phyloP scores from a whole-genome alignment of 2,329 filamentous ascomycete genomes.

The Aureobasidium zeae region DNA sequence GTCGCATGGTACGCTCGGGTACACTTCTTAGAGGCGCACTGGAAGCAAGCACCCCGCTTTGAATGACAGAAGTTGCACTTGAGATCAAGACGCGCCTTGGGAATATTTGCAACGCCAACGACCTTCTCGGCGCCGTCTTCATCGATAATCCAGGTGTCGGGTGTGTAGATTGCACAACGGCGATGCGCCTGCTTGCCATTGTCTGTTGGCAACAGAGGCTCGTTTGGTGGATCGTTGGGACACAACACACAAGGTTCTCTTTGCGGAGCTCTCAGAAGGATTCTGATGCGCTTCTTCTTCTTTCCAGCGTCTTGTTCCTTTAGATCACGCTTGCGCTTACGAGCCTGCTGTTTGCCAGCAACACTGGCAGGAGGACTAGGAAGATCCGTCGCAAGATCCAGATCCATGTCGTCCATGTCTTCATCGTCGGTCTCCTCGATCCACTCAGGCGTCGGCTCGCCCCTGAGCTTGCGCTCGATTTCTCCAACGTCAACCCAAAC shows the following conservation, averaged over 20 bases:
- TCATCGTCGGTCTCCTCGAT: conserved; percentile 71
- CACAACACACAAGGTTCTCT: conserved; percentile 84
- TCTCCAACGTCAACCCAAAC: conserved; percentile 97
- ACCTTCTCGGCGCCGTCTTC: conserved; percentile 62
- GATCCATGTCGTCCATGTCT: conserved; percentile 46
- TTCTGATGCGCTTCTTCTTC: conserved; percentile 66
- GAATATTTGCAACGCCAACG: conserved; percentile 69
- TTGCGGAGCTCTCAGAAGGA: conserved; percentile 60
- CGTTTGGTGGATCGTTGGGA: conserved; percentile 75
- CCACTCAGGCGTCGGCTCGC: conserved; percentile 70
- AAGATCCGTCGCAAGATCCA: conserved; percentile 51
- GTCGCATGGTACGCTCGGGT: conserved; percentile 89
- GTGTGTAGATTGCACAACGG: conserved; percentile 80
- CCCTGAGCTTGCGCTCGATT: conserved; percentile 86
- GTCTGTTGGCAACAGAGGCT: conserved; percentile 77
- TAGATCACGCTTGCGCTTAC: conserved; percentile 59
- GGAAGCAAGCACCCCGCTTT: conserved; percentile 91
- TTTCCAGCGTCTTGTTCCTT: conserved; percentile 43
- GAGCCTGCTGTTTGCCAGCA: conserved; percentile 50
- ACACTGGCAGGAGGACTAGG: conserved; percentile 71
- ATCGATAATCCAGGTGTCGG: conserved; percentile 73
- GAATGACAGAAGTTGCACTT: conserved; percentile 94
- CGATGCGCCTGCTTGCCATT: conserved; percentile 81
- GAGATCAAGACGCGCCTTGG: conserved; percentile 78
- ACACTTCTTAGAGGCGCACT: conserved; percentile 92